phyloP scores from a whole-genome alignment of 1,284 basidiomycete genomes.

The Ceratobasidium sp. region DNA sequence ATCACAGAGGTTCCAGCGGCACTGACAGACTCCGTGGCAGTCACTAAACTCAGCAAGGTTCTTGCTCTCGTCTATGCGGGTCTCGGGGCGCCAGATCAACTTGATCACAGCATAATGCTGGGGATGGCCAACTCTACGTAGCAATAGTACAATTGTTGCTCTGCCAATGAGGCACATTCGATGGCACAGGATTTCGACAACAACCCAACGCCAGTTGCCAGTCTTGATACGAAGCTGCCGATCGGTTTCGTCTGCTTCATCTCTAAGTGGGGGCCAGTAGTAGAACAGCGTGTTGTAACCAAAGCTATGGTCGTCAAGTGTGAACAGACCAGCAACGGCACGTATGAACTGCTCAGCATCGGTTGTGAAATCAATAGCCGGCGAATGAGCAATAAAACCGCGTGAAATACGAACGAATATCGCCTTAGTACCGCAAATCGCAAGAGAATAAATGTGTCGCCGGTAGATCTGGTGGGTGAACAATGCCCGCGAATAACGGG shows the following conservation, averaged over 20 bases:
- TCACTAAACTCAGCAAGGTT: background rate
- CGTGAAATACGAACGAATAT: constrained; percentile 10
- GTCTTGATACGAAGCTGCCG: constrained; percentile 9
- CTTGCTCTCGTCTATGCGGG: constrained; percentile 2
- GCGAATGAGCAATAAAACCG: constrained; percentile 1
- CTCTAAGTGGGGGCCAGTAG: constrained; percentile 9
- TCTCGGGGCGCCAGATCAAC: background rate
- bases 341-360: background rate
- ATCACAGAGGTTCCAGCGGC: background rate
- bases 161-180: constrained; percentile 19
- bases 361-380: background rate
- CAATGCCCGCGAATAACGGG: constrained; percentile 19
- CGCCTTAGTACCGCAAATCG: background rate
- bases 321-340: constrained; percentile 12
- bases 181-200: constrained; percentile 13
- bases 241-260: background rate
- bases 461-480: constrained; percentile 14
- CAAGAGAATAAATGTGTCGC: background rate
- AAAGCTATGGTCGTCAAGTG: background rate
- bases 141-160: constrained; percentile 8
- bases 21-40: constrained; percentile 10
- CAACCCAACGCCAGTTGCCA: background rate
- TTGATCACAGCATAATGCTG: constrained; percentile 6
- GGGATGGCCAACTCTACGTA: background rate
- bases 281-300: constrained; percentile 12